phyloP scores from a whole-genome alignment of 768 basidiomycete genomes.

The Ephemerocybe angulata region DNA sequence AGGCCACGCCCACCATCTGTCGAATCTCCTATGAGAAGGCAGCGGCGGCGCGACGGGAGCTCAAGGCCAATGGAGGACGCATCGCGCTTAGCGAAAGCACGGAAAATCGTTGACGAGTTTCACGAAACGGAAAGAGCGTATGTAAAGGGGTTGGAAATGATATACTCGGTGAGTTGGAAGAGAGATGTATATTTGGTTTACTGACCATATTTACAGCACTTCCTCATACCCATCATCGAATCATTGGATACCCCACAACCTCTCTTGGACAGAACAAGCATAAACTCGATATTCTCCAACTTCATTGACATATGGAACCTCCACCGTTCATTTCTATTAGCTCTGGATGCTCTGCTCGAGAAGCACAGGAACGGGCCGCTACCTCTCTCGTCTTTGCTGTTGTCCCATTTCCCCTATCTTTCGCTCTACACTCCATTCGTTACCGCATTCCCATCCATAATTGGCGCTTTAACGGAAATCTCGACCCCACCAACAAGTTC shows the following conservation, averaged over 20 bases:
- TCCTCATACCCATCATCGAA: slow-evolving; percentile 73
- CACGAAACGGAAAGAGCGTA: slow-evolving; percentile 80
- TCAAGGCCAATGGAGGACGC: slow-evolving; percentile 39
- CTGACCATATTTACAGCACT: slow-evolving; percentile 53
- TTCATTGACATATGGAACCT: slow-evolving; percentile 92
- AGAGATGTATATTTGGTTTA: background rate
- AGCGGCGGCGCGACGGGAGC: slow-evolving; percentile 34
- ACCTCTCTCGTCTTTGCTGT: slow-evolving; percentile 41
- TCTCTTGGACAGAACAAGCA: slow-evolving; percentile 61
- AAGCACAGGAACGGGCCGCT: slow-evolving; percentile 26
- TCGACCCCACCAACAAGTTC: slow-evolving; percentile 39
- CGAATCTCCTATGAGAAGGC: slow-evolving; percentile 37
- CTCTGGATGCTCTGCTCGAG: slow-evolving; percentile 46
- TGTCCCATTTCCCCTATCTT: slow-evolving; percentile 83
- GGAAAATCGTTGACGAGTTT: slow-evolving; percentile 76
- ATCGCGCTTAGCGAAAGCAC: slow-evolving; percentile 50
- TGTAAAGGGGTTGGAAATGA: slow-evolving; percentile 75
- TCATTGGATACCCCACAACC: slow-evolving; percentile 68
- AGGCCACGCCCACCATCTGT: slow-evolving; percentile 35
- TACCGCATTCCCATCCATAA: slow-evolving; percentile 67
- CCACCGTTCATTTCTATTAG: slow-evolving; percentile 68
- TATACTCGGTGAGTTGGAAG: slow-evolving; percentile 61
- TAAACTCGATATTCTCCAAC: slow-evolving; percentile 79
- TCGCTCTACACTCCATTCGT: slow-evolving; percentile 86
- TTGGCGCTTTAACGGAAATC: slow-evolving; percentile 56